Base-by-base conservation (phyloP, 1,284 basidiomycete species). In the Ceratobasidium sp. region DNA sequence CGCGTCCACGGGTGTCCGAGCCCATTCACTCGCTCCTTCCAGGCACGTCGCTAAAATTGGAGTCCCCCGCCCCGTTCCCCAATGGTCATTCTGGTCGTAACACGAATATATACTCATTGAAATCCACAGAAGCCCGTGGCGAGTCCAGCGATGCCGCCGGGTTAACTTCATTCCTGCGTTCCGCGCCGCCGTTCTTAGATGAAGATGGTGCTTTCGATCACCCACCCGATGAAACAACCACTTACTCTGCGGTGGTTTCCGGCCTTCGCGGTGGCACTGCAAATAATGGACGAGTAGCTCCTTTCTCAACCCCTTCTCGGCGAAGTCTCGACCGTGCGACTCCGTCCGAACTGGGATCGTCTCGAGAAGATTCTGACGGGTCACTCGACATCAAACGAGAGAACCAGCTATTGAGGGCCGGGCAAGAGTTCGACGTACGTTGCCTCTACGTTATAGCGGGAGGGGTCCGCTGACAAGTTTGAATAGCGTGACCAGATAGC, bases 271-370 rank as follows among this genome's bases (percentile, higher is more conserved):
- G n/a, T n/a, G n/a, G n/a, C n/a, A n/a, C n/a, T n/a, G n/a, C n/a
- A n/a, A n/a, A n/a, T n/a, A n/a, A n/a, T n/a, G n/a, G n/a, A n/a
- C n/a, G n/a, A 45, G 6, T 15, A n/a, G 43, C 38, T 38, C 7
- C 45, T 22, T 47, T 34, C 12, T 29, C 54, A 25, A 52, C 64
- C 1, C 50, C 64, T 4, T 55, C 47, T 22, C 52, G 64, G 38
- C 40, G 29, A 7, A 55, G 64, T 29, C 1, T 43, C 1, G 64
- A 67, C 17, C 64, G 40, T 25, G 34, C 25, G 10, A 54, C 52
- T 13, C 52, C 52, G 15, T 40, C 52, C 35, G 22, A 12, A n/a
- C 5, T 3, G n/a, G 13, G 20, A 38, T 34, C 29, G 43, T 17
- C 32, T n/a, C 40, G 45, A 34, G 31, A 27, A 10, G n/a, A 32